Conservation (phyloP, 345 rosid species). For the Salix caprea region DNA sequence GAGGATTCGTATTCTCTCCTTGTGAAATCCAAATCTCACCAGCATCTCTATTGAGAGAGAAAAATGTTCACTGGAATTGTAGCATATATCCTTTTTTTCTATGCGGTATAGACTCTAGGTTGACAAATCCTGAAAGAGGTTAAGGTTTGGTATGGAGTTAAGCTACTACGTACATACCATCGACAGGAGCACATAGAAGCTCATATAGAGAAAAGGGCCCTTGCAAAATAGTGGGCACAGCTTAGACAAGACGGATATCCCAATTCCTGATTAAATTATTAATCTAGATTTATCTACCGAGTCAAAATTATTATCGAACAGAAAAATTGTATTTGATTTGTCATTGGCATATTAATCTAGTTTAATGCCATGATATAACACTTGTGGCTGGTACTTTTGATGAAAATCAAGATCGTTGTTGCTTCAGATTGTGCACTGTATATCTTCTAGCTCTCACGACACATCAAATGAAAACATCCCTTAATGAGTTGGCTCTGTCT, state of each 20-base stretch:
- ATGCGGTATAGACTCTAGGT: neutral
- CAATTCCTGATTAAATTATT: neutral
- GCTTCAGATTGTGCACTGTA: too few relatives aligned
- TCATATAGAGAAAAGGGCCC: neutral
- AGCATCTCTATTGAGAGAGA: neutral
- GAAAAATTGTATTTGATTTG: too few relatives aligned
- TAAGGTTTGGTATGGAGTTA: neutral
- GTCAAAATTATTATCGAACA: neutral
- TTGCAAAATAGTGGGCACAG: neutral
- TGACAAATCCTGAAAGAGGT: neutral
- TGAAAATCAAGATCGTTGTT: neutral
- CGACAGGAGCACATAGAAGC: neutral
- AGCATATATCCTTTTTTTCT: neutral
- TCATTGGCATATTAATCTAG: too few relatives aligned
- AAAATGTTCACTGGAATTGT: neutral
- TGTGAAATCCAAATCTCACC: neutral
- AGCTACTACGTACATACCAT: neutral
- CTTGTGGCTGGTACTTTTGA: neutral
- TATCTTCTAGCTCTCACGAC: too few relatives aligned
- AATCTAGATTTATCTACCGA: neutral
- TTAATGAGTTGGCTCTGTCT: neutral
- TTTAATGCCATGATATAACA: neutral
- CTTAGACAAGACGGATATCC: neutral
- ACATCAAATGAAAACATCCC: neutral
- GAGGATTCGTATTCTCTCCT: too few relatives aligned